Evolutionary conservation across 805 yeast genomes (phyloP).

Genomic region (Cyberlindnera mississippiensis): DNA sequence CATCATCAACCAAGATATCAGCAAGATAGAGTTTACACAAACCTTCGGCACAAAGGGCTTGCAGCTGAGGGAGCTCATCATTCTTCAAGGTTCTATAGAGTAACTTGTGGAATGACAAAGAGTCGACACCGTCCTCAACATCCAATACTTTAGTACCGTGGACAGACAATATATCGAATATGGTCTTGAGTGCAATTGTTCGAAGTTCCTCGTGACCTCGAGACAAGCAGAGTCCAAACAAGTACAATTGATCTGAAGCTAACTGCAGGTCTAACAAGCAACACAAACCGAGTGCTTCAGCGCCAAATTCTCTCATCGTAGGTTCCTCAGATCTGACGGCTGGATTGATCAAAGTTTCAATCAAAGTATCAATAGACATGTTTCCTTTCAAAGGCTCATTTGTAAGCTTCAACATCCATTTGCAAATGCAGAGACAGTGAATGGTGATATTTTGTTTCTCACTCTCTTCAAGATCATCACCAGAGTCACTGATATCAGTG

Average conservation of each 20-base stretch:
- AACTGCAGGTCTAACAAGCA: conserved; percentile 64
- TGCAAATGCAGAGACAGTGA: conserved; percentile 66
- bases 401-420: conserved; percentile 63
- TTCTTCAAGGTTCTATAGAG: conserved; percentile 63
- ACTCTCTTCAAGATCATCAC: conserved; percentile 24
- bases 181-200: conserved; percentile 59
- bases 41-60: conserved; percentile 81
- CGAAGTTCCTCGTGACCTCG: conserved; percentile 62
- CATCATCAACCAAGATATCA: conserved; percentile 67
- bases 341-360: conserved; percentile 75
- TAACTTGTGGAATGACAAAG: conserved; percentile 61
- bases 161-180: conserved; percentile 73
- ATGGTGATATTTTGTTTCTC: conserved; percentile 40
- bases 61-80: conserved; percentile 57
- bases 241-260: conserved; percentile 60
- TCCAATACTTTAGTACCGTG: conserved; percentile 72
- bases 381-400: conserved; percentile 63
- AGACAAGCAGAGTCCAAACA: conserved; percentile 67
- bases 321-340: conserved; percentile 61
- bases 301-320: conserved; percentile 56
- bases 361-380: conserved; percentile 59
- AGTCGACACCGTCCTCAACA: conserved; percentile 56
- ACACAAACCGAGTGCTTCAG: conserved; percentile 74
- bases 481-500: conserved; percentile 74
- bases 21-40: conserved; percentile 77